These are phyloP conservation scores for Fistulifera solaris DNA, from an alignment of 108 stramenopile species.

Conservation along the genomic window DNA sequence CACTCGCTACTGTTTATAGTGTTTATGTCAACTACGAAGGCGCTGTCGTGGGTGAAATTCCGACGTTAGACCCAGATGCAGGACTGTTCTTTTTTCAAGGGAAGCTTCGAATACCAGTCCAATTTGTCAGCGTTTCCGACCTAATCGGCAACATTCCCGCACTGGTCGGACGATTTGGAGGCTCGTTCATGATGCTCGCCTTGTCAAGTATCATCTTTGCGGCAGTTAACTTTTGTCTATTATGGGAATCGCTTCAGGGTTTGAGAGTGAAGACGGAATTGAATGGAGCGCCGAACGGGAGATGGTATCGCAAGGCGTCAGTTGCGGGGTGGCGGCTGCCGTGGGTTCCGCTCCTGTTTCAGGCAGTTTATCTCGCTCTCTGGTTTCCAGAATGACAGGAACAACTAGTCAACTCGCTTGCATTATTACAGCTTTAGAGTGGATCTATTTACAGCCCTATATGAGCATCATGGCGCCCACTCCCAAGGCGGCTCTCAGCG, in stretches of 20 bases:
- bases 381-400: constrained; percentile 73
- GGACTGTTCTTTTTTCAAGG: constrained; percentile 41
- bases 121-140: constrained; percentile 40
- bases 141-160: constrained; percentile 45
- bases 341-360: constrained; percentile 70
- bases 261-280: constrained; percentile 67
- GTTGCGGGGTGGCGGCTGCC: constrained; percentile 55
- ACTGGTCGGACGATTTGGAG: constrained; percentile 43
- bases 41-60: constrained; percentile 75
- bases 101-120: constrained; percentile 48
- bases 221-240: constrained; percentile 71
- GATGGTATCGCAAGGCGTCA: constrained; percentile 64
- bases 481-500: constrained; percentile 64
- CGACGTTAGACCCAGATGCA: constrained; percentile 42
- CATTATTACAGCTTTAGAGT: constrained; percentile 55
- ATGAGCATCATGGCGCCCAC: constrained; percentile 72
- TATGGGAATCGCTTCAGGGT: constrained; percentile 70
- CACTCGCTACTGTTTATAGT: constrained; percentile 50
- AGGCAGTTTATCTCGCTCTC: constrained; percentile 64
- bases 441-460: constrained; percentile 75
- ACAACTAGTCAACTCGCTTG: constrained; percentile 61
- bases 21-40: constrained; percentile 51
- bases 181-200: constrained; percentile 38
- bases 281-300: constrained; percentile 71
- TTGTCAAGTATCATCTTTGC: constrained; percentile 55